These are phyloP conservation scores for Teunomyces stri DNA, from an alignment of 805 yeast genomes.

Conservation along the genomic window DNA sequence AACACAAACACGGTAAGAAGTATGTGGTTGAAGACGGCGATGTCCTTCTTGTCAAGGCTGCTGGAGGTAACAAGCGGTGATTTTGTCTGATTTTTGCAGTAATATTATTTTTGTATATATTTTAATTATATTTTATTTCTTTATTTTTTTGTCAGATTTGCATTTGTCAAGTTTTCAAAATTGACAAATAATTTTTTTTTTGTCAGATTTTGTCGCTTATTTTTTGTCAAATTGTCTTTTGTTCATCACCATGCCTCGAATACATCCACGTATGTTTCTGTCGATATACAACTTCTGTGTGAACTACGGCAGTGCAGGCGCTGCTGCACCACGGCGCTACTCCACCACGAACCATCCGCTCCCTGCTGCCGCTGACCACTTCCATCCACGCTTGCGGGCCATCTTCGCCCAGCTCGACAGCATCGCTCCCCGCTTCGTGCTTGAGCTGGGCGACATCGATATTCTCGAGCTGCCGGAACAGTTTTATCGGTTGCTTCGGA, in stretches of 20 bases:
- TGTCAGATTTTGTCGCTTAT: neutral
- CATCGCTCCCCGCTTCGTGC: slow-evolving; percentile 65
- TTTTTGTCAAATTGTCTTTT: neutral
- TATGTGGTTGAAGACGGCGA: slow-evolving; percentile 85
- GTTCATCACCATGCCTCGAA: slow-evolving; percentile 1
- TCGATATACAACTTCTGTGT: slow-evolving; percentile 24
- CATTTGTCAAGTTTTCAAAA: too few species aligned
- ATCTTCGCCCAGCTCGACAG: slow-evolving; percentile 55
- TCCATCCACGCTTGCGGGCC: slow-evolving; percentile 44
- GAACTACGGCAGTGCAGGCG: slow-evolving; percentile 6
- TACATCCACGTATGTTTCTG: slow-evolving; percentile 20
- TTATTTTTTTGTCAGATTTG: too few species aligned
- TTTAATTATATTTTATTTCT: too few species aligned
- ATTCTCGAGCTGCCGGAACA: slow-evolving; percentile 63
- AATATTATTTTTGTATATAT: too few species aligned
- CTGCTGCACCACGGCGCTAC: slow-evolving; percentile 9
- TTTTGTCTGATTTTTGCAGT: neutral
- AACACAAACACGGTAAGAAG: slow-evolving; percentile 69
- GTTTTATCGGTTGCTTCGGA: slow-evolving; percentile 67
- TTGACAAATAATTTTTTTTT: neutral
- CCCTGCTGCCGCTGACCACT: slow-evolving; percentile 19
- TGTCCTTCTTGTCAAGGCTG: slow-evolving; percentile 68
- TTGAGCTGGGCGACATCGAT: slow-evolving; percentile 54
- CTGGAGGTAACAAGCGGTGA: slow-evolving; percentile 50
- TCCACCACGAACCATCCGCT: slow-evolving; percentile 29